phyloP scores from a whole-genome alignment of 2,329 filamentous ascomycete species.

The Sporothrix pallida region DNA sequence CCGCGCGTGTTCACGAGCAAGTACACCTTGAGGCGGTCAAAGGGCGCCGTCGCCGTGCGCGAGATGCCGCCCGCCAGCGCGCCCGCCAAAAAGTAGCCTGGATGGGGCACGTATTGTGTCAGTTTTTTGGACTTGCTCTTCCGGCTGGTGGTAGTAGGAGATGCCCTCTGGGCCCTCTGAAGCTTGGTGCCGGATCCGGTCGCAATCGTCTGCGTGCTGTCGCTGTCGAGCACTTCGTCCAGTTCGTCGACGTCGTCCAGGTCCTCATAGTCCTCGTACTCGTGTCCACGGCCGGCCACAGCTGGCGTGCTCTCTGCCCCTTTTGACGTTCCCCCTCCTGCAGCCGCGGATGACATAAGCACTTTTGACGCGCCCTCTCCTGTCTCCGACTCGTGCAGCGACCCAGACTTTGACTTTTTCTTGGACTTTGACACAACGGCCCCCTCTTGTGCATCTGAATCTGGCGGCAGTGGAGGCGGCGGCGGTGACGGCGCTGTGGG shows the following conservation, averaged over 20 bases:
- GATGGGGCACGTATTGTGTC: constrained; percentile 75
- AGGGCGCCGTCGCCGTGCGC: constrained; percentile 90
- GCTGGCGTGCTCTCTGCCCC: background rate
- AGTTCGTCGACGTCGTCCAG: constrained; percentile 24
- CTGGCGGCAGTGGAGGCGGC: constrained; percentile 35
- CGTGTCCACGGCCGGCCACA: constrained; percentile 17
- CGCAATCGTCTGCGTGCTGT: background rate
- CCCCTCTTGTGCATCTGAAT: constrained; percentile 21
- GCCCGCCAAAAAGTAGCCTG: constrained; percentile 98
- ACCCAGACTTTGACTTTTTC: background rate
- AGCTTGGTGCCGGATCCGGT: constrained; percentile 31
- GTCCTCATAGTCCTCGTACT: constrained; percentile 28
- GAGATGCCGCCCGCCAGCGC: constrained; percentile 93
- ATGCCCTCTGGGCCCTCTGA: constrained; percentile 17
- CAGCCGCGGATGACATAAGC: constrained; percentile 24
- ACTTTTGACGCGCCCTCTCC: background rate
- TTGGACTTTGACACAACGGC: background rate
- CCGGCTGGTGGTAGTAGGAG: background rate
- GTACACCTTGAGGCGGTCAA: constrained; percentile 97
- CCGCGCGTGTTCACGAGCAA: constrained; percentile 86
- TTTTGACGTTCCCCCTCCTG: no score
- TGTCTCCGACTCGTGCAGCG: constrained; percentile 26
- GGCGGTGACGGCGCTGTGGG: constrained; percentile 28
- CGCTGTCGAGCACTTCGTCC: constrained; percentile 24
- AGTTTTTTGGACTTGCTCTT: constrained; percentile 50